Evolutionary conservation across 106 monocot species (phyloP), one percentile per base, ranked within the genome.

Genomic region (Dactylorhiza incarnata): DNA sequence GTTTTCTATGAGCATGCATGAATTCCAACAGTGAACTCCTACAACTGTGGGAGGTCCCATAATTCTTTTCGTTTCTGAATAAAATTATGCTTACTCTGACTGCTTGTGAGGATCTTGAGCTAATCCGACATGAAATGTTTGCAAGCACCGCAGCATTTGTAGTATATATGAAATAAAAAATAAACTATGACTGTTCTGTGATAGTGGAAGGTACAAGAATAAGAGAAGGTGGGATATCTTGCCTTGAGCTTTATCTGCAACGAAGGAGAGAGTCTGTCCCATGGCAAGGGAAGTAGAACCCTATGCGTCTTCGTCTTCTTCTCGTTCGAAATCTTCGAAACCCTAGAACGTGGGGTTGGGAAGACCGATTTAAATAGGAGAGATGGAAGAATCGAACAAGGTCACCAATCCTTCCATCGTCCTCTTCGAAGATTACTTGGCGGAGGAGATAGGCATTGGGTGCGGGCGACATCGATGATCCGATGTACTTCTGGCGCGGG

Each of bases 201-300:
- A 23, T 20, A 5, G 20, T 19, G 22, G 20, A 11, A 62, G 62
- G 19, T 62, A 2, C 7, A 62, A n/a, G 9, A n/a, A 24, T 48
- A 73, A 50, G 9, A 50, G 47, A n/a, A 25, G 12, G 16, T 7
- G 11, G 73, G 14, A n/a, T 17, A 26, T 15, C 12, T 15, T 68
- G 22, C 77, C 77, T 48, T 68, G 77, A 51, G 77, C 66, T 77
- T 63, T 67, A 51, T 77, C 77, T 16, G 29, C 22, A 6, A 77
- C 7, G 2, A 22, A 24, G 15, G 50, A 63, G 43, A 68, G 48
- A 50, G 50, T 50, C 51, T 77, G 77, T 9, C 77, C 77, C 77
- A 77, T 77, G 73, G 49, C 23, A 20, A 65, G 9, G 65, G 10
- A 14, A 25, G 48, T 24, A 63, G 5, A 65, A 24, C 29, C 12